These are phyloP conservation scores for Vitis rupestris DNA, from an alignment of 164 flowering plant species.

Conservation along the genomic window DNA sequence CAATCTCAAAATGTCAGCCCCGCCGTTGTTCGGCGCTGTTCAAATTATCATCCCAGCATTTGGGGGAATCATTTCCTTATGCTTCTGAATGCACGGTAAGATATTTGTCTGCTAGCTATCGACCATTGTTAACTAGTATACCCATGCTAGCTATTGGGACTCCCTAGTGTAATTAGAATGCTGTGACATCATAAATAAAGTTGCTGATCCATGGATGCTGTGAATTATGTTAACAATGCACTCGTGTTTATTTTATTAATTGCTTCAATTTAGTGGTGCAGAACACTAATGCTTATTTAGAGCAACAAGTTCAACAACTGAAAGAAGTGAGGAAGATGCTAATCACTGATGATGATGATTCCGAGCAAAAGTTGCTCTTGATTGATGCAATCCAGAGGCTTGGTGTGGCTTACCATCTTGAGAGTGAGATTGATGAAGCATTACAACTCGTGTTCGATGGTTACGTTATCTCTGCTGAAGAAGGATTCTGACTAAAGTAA, in stretches of 20 bases:
- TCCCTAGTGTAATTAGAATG: too few species aligned
- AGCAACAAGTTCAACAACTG: slow-evolving; percentile 8
- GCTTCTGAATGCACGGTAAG: slow-evolving; percentile 1
- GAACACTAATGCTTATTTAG: neutral
- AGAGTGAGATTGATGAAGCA: slow-evolving; percentile 15
- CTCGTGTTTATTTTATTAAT: too few species aligned
- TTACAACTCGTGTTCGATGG: neutral
- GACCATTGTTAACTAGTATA: too few species aligned
- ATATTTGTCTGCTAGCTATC: too few species aligned
- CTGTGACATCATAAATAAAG: too few species aligned
- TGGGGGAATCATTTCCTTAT: slow-evolving; percentile 3
- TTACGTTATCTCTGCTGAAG: too few species aligned
- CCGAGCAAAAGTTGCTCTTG: slow-evolving; percentile 4
- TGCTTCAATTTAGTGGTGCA: too few species aligned
- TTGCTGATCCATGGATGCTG: too few species aligned
- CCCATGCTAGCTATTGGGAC: too few species aligned
- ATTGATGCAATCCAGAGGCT: slow-evolving; percentile 24
- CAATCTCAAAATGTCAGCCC: neutral
- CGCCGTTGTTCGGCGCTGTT: neutral
- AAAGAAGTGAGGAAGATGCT: slow-evolving; percentile 21
- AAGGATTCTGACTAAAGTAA: too few species aligned
- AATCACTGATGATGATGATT: neutral
- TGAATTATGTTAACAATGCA: too few species aligned
- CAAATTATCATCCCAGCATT: neutral
- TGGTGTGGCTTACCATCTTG: slow-evolving; percentile 24